These are phyloP conservation scores for Arabis hirsuta DNA, from an alignment of 345 rosid species.

Conservation along the genomic window DNA sequence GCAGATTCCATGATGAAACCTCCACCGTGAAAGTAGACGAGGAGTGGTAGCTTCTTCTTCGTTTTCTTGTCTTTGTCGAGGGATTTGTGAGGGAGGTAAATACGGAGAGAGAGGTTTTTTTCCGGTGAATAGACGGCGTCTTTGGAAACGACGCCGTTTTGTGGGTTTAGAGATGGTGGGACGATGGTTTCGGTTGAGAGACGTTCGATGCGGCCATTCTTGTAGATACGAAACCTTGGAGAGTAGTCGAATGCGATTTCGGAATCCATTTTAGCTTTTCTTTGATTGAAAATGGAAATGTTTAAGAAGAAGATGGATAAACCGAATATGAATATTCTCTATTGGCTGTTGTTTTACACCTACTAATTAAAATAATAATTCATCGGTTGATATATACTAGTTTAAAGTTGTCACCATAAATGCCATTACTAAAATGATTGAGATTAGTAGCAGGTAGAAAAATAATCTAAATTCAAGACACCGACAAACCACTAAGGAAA, in stretches of 20 bases:
- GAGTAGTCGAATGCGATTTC: conserved; percentile 25
- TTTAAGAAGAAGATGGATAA: neutral
- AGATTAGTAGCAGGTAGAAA: neutral
- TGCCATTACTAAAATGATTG: neutral
- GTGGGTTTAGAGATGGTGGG: conserved; percentile 44
- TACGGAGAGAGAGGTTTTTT: conserved; percentile 46
- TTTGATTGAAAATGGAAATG: neutral
- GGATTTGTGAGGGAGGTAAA: conserved; percentile 44
- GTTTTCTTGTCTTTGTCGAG: neutral
- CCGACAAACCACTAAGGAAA: neutral
- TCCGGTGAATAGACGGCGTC: conserved; percentile 39
- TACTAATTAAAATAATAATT: neutral
- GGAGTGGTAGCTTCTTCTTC: conserved; percentile 48
- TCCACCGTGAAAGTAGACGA: conserved; percentile 61
- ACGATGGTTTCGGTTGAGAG: conserved; percentile 38
- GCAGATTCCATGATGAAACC: conserved; percentile 49
- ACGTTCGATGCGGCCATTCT: conserved; percentile 48
- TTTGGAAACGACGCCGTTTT: conserved; percentile 44
- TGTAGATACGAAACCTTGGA: conserved; percentile 41
- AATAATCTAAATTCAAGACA: neutral
- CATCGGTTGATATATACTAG: neutral
- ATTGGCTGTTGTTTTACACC: conserved; percentile 4
- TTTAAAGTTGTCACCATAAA: neutral
- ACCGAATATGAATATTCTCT: no score
- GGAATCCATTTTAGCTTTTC: conserved; percentile 2